Evolutionary conservation across 1,284 basidiomycete species (phyloP).

Genomic region (Apiotrichum domesticum): DNA sequence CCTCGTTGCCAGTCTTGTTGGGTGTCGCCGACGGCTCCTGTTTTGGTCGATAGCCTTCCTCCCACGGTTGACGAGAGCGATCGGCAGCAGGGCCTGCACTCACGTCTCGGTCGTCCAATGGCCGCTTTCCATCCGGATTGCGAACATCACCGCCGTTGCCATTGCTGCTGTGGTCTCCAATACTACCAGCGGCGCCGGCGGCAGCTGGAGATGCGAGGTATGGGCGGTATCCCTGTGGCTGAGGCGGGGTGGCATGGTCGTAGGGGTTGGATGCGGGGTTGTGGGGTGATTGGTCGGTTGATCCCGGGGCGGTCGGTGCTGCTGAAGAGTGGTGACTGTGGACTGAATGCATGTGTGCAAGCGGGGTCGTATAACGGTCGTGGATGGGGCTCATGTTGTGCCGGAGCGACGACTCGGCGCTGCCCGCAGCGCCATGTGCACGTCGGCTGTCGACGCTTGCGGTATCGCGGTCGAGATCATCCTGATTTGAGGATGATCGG

Average conservation of each 20-base stretch:
- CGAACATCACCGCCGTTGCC: background rate
- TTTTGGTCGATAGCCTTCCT: background rate
- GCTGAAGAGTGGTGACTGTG: background rate
- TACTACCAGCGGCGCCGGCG: background rate
- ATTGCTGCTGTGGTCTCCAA: background rate
- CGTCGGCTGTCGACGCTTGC: background rate
- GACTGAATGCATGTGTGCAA: background rate
- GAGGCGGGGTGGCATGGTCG: conserved; percentile 1
- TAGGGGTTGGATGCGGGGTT: background rate
- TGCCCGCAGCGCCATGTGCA: background rate
- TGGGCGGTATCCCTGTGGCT: conserved; percentile 1
- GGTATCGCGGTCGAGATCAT: background rate
- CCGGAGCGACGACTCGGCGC: background rate
- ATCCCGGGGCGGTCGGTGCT: background rate
- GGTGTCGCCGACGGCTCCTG: background rate
- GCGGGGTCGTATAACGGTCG: background rate
- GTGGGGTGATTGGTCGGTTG: background rate
- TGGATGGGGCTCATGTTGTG: background rate
- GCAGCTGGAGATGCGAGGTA: background rate
- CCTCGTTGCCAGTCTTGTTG: background rate
- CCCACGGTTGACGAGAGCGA: background rate
- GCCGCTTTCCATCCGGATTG: background rate
- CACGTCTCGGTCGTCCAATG: background rate
- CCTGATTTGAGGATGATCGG: no score
- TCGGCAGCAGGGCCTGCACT: background rate